Conservation (phyloP, 306 rosid species). For the Rubus parviflorus region DNA sequence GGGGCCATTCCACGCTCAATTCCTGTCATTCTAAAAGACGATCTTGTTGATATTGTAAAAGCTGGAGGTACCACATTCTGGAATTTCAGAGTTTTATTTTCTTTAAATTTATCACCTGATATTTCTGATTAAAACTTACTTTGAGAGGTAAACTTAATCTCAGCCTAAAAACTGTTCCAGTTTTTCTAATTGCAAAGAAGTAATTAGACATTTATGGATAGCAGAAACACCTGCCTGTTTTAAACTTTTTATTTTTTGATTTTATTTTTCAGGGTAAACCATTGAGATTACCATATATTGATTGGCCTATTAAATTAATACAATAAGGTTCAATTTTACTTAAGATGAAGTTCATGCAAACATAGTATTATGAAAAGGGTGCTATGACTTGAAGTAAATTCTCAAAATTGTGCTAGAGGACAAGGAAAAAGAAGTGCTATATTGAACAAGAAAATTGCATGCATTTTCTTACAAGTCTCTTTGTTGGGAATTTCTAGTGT, state of each 20-base stretch:
- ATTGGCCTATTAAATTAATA: not conserved
- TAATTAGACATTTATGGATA: not conserved
- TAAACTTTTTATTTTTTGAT: not conserved
- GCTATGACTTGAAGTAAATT: not conserved
- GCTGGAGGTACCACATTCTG: conserved; percentile 77
- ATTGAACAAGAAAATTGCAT: no score
- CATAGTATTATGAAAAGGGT: no score
- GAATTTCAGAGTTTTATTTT: conserved; percentile 10
- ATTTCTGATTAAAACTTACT: not conserved
- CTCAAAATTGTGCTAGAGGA: not conserved
- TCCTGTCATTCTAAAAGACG: conserved; percentile 80
- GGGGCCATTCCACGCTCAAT: conserved; percentile 97
- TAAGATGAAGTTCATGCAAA: not conserved
- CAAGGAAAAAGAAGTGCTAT: not conserved
- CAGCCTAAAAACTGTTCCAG: not conserved
- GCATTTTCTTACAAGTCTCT: no score
- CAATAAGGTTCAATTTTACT: not conserved
- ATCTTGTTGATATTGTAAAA: conserved; percentile 88
- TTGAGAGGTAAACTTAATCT: not conserved
- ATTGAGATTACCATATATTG: not conserved
- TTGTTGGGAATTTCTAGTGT: no score
- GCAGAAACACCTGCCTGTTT: not conserved
- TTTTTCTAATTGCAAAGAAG: not conserved
- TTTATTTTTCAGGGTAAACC: no score
- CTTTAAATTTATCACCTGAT: conserved; percentile 1